Evolutionary conservation across 169 alveolate genomes (phyloP).

Genomic region (Plasmodium berghei): DNA sequence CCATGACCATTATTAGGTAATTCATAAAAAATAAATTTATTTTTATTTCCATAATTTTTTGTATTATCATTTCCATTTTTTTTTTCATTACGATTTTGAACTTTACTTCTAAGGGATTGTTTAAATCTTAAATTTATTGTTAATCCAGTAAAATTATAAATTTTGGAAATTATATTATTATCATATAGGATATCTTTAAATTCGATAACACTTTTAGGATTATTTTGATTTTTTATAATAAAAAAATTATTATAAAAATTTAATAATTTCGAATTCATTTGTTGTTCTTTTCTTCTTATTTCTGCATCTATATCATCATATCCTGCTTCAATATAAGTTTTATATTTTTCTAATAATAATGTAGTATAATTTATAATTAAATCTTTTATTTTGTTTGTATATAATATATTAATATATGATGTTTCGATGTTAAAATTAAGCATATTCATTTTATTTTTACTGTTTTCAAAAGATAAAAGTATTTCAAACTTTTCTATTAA

Average conservation of each 20-base stretch:
- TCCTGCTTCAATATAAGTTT: neutral
- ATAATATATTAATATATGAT: constrained; percentile 39
- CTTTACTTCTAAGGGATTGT: constrained; percentile 47
- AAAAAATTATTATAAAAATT: neutral
- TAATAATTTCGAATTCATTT: neutral
- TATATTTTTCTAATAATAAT: constrained; percentile 2
- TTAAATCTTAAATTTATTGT: constrained; percentile 44
- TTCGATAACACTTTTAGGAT: too few relatives aligned
- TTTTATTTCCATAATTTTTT: constrained; percentile 12
- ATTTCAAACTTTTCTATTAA: constrained; percentile 45
- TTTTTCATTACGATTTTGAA: neutral
- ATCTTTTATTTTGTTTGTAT: constrained; percentile 47
- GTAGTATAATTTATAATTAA: constrained; percentile 13
- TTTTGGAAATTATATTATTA: constrained; percentile 3
- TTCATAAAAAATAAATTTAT: constrained; percentile 38
- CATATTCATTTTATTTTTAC: constrained; percentile 20
- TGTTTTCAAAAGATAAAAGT: constrained; percentile 28
- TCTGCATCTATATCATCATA: neutral
- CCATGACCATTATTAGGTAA: constrained; percentile 53
- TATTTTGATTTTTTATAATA: too few relatives aligned
- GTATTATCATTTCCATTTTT: neutral
- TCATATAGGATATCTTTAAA: too few relatives aligned
- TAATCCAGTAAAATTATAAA: constrained; percentile 48
- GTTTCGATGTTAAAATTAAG: constrained; percentile 49
- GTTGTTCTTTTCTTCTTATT: neutral